phyloP scores from a whole-genome alignment of 2,329 filamentous ascomycete genomes.

The Macrophomina pseudophaseolina region DNA sequence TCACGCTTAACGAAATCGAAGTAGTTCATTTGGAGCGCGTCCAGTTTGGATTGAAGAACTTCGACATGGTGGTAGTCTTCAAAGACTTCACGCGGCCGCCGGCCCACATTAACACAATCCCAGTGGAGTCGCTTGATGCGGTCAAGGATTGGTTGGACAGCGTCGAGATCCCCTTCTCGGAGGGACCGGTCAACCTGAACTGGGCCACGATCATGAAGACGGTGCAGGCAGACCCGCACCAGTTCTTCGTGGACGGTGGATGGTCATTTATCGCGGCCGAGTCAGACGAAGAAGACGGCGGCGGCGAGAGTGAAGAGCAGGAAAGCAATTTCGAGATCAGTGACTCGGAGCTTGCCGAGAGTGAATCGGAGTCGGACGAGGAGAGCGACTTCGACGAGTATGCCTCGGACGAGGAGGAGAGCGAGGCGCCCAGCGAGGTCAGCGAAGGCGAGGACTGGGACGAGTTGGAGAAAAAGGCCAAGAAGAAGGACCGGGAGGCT shows the following conservation, averaged over 20 bases:
- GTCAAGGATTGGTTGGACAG: conserved; percentile 98
- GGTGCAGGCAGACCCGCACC: conserved; percentile 88
- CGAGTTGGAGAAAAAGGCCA: conserved; percentile 86
- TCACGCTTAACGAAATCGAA: conserved; percentile 95
- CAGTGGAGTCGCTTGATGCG: conserved; percentile 89
- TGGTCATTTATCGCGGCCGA: conserved; percentile 93
- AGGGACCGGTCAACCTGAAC: conserved; percentile 96
- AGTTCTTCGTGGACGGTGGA: conserved; percentile 93
- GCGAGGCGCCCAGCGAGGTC: conserved; percentile 56
- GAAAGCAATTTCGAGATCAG: conserved; percentile 92
- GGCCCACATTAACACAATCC: conserved; percentile 96
- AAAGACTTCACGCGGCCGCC: conserved; percentile 94
- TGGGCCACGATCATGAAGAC: conserved; percentile 99
- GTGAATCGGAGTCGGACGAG: conserved; percentile 81
- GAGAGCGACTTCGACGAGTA: conserved; percentile 95
- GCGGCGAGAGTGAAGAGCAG: conserved; percentile 75
- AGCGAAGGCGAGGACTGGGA: conserved; percentile 89
- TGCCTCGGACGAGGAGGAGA: conserved; percentile 80
- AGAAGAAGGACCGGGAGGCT: conserved; percentile 64
- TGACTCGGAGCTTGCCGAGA: conserved; percentile 75
- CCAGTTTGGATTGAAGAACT: conserved; percentile 95
- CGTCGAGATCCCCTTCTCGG: conserved; percentile 90
- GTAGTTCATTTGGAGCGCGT: conserved; percentile 96
- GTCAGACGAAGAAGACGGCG: conserved; percentile 80
- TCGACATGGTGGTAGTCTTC: conserved; percentile 97